Evolutionary conservation across 208 protist species (phyloP).

Genomic region (Leptomonas seymouri): DNA sequence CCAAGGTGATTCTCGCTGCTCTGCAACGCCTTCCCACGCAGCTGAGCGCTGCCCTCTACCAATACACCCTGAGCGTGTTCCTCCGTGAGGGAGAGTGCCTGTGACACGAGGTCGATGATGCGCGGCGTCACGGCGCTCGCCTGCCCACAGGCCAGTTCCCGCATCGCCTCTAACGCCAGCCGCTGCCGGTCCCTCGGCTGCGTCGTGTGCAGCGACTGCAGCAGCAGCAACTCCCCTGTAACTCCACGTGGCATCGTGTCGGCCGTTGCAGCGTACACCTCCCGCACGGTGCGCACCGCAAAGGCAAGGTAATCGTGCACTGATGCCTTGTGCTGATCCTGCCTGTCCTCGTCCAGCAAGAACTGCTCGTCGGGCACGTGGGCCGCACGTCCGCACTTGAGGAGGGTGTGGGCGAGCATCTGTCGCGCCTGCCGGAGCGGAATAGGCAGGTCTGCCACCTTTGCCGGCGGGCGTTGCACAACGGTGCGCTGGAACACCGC

Average conservation of each 20-base stretch:
- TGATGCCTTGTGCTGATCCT: slow-evolving; percentile 25
- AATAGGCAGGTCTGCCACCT: slow-evolving; percentile 60
- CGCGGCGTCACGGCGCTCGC: slow-evolving; percentile 33
- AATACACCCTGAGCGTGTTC: slow-evolving; percentile 59
- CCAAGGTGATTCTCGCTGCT: slow-evolving; percentile 3
- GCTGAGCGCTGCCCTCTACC: slow-evolving; percentile 45
- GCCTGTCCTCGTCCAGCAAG: slow-evolving; percentile 58
- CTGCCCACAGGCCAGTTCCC: slow-evolving; percentile 41
- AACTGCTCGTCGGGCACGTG: slow-evolving; percentile 13
- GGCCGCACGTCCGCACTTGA: slow-evolving; percentile 34
- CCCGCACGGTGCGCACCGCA: slow-evolving; percentile 22
- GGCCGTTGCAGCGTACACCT: slow-evolving; percentile 22
- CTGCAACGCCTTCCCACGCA: slow-evolving; percentile 45
- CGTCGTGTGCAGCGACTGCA: slow-evolving; percentile 26
- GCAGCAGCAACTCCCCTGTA: slow-evolving; percentile 52
- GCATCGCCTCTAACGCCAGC: slow-evolving; percentile 58
- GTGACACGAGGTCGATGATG: slow-evolving; percentile 31
- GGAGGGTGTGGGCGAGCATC: slow-evolving; percentile 46
- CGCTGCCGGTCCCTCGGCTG: slow-evolving; percentile 23
- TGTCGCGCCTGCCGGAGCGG: slow-evolving; percentile 55
- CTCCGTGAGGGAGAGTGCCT: slow-evolving; percentile 51
- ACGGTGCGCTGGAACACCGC: slow-evolving; percentile 50
- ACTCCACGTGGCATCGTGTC: slow-evolving; percentile 31
- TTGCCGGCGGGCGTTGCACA: slow-evolving; percentile 26
- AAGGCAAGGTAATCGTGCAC: slow-evolving; percentile 14